Evolutionary conservation across 179 eudicot genomes (phyloP).

Genomic region (Silene vulgaris): DNA sequence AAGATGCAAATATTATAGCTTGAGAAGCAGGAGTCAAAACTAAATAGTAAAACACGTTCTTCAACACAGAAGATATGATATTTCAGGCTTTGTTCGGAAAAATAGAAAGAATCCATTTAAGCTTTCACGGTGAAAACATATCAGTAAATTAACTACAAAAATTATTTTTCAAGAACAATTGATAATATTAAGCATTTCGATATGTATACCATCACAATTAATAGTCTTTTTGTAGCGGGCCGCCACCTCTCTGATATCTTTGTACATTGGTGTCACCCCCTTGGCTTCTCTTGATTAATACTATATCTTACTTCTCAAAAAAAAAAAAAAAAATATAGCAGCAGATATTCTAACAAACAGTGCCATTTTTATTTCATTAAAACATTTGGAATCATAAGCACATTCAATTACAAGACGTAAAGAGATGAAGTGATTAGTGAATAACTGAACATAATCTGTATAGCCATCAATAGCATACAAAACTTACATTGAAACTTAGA

Average conservation of each 20-base stretch:
- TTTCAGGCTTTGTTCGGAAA: not conserved
- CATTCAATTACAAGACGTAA: not conserved
- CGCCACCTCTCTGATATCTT: no score
- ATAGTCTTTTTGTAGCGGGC: no score
- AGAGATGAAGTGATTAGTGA: no score
- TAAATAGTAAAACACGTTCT: not conserved
- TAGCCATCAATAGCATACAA: not conserved
- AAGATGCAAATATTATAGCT: conserved; percentile 4
- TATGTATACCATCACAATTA: not conserved
- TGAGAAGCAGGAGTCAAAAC: not conserved
- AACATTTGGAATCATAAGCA: not conserved
- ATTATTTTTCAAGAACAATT: not conserved
- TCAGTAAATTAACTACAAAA: not conserved
- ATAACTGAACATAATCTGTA: no score
- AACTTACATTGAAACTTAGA: not conserved
- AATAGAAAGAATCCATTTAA: not conserved
- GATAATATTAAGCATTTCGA: not conserved
- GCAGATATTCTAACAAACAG: not conserved
- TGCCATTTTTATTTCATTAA: not conserved
- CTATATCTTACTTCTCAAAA: no score
- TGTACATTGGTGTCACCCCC: no score
- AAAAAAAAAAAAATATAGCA: not conserved
- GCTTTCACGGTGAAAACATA: not conserved
- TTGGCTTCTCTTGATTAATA: no score
- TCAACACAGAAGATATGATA: not conserved